Base-by-base conservation (phyloP, 768 basidiomycete genomes). In the Mycena rebaudengoi region DNA sequence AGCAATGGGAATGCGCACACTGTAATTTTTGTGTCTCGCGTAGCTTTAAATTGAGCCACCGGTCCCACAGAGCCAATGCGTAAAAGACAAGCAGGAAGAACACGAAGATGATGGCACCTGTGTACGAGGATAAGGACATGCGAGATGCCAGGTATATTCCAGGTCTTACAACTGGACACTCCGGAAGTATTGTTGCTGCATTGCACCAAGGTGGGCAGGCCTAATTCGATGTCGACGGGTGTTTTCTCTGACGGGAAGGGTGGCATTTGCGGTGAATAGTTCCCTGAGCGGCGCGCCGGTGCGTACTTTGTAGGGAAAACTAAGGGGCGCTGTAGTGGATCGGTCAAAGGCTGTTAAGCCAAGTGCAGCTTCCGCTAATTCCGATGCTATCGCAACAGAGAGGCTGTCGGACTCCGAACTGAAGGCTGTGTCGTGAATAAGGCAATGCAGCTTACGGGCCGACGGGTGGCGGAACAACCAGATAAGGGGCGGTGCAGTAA, bases 11-110 rank as follows among this genome's bases (percentile, higher is more conserved):
- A 11, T 3, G 23, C 26, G n/a, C 51, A 53, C 50, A 13, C 51
- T 40, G 61, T n/a, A 66, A 48, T 48, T 64, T 71, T 43, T 71
- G 67, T 44, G 66, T 67, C 39, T 72, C 69, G 32, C 73, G 69
- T 30, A 73, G 39, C 55, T 63, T 75, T 13, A 81, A 67, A 40
- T 69, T 64, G 35, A 74, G 60, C 77, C 78, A 81, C 49, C 77
- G 68, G 53, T 81, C 79, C 76, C 78, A 80, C 14, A 80, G 68
- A 20, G 79, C 78, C 35, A 79, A 60, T 7, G 71, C 74, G 39
- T 81, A 80, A 48, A 79, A 76, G 13, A 71, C 59, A 14, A 80
- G 71, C 32, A 77, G 49, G 16, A 78, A 51, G 12, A 75, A 60
- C 5, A 79, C 39, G 37, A 79, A 70, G 4, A 76, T 30, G 0